Conservation (phyloP, 2,329 filamentous ascomycete genomes). For the Talaromyces sp. region DNA sequence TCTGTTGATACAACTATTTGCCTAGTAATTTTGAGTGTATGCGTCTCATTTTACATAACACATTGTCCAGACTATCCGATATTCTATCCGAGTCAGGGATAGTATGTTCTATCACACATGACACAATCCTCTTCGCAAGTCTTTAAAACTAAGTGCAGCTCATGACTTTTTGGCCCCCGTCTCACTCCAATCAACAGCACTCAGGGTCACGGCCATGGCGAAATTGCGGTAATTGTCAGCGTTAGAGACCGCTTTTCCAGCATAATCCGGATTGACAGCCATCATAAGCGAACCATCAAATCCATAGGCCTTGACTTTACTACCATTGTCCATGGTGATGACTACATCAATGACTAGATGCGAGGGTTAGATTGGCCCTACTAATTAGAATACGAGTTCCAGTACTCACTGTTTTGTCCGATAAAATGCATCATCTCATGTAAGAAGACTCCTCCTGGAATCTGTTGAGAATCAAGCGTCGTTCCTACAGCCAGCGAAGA, state of each 20-base stretch:
- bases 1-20: neutral
- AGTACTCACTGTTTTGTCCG: neutral
- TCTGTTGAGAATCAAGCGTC: neutral
- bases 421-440: slow-evolving; percentile 7
- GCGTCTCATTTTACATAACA: neutral
- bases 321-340: neutral
- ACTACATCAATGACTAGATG: neutral
- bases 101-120: neutral
- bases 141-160: neutral
- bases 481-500: neutral
- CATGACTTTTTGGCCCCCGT: neutral
- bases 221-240: slow-evolving; percentile 6
- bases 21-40: neutral
- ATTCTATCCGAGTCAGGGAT: neutral
- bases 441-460: neutral
- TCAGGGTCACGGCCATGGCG: neutral
- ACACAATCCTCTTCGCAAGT: neutral
- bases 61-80: neutral
- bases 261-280: slow-evolving; percentile 1
- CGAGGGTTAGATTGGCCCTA: neutral
- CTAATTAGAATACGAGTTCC: neutral
- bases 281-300: neutral
- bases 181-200: neutral
- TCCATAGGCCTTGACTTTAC: neutral
- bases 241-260: neutral